Evolutionary conservation across 2,329 filamentous ascomycete species (phyloP), one percentile per base, ranked within the genome.

Genomic region (Epichloe elymi): DNA sequence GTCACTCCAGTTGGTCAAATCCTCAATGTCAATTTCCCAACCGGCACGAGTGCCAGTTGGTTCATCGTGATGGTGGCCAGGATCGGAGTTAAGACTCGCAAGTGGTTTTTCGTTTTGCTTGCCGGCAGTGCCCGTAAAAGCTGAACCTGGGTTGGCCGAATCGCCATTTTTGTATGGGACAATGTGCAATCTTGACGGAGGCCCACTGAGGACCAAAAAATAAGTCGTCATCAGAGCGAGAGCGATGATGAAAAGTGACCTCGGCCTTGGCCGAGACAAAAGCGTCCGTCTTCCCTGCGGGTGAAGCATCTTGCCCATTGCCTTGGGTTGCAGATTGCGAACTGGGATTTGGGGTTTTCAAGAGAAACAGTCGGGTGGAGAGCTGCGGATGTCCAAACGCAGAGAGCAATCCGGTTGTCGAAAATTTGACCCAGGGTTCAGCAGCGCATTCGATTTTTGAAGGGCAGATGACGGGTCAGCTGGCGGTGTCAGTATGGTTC

Each of bases 211-310:
- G 19, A 73, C 54, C 42, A 74, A 55, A 57, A 68, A 71, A 57
- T 74, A 75, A 36, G 71, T 63, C n/a, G 67, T 64, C 19, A 69
- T 56, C 37, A 67, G 59, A 33, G 67, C 68, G 20, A 74, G 52
- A 35, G 63, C 61, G 23, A 73, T 59, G 37, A 74, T 56, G 10
- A 74, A 55, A 33, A 75, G 55, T 39, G 67, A 63, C 59, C 66
- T 70, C 50, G 71, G 69, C 53, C 71, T 65, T 44, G 70, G 62
- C 51, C 70, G 61, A 55, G 62, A 57, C 52, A 62, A 55, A 48
- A 64, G 55, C 49, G 60, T 58, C 49, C 63, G 64, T 51, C 62
- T 55, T 33, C 53, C 57, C 43, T 62, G 57, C 37, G 61, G 56
- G 39, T 60, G 60, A 54, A 67, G 61, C 61, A 66, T 66, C 53